These are phyloP conservation scores for Beauveria caledonica DNA, from an alignment of 2,329 filamentous ascomycete species.

Conservation along the genomic window DNA sequence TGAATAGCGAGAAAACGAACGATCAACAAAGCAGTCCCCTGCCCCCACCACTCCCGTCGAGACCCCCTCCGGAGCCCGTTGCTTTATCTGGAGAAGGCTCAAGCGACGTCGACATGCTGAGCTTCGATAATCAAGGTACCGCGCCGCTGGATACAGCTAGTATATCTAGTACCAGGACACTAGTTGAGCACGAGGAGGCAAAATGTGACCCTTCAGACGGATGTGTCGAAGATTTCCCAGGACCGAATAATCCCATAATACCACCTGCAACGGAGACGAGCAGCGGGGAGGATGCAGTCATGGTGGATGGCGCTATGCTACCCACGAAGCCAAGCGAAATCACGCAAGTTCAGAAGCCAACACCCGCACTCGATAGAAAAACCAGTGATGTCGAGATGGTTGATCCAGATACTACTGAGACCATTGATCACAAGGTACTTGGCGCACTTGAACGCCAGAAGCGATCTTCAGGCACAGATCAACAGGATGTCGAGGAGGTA, in stretches of 20 bases:
- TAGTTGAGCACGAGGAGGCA: constrained; percentile 37
- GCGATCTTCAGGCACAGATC: constrained; percentile 48
- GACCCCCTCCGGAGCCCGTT: constrained; percentile 35
- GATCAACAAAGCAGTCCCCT: constrained; percentile 18
- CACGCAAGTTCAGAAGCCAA: not conserved
- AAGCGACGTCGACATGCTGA: constrained; percentile 29
- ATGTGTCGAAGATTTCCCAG: constrained; percentile 20
- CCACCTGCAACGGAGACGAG: not conserved
- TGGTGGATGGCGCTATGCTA: constrained; percentile 13
- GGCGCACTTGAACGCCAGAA: constrained; percentile 38
- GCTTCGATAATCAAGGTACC: constrained; percentile 23
- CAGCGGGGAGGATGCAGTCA: constrained; percentile 16
- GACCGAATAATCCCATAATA: constrained; percentile 17
- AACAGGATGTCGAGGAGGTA: constrained; percentile 95
- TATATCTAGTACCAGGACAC: constrained; percentile 42
- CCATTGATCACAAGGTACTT: constrained; percentile 38
- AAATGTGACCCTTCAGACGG: constrained; percentile 28
- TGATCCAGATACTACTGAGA: constrained; percentile 24
- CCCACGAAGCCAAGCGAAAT: not conserved
- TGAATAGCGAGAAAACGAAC: constrained; percentile 23
- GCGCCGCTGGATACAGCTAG: constrained; percentile 34
- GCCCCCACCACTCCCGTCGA: constrained; percentile 43
- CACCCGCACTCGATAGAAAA: not conserved
- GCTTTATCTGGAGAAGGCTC: constrained; percentile 12
- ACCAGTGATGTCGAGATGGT: constrained; percentile 22